Evolutionary conservation across 768 basidiomycete genomes (phyloP), one percentile per base, ranked within the genome.

Genomic region (Lactifluus piperatus): DNA sequence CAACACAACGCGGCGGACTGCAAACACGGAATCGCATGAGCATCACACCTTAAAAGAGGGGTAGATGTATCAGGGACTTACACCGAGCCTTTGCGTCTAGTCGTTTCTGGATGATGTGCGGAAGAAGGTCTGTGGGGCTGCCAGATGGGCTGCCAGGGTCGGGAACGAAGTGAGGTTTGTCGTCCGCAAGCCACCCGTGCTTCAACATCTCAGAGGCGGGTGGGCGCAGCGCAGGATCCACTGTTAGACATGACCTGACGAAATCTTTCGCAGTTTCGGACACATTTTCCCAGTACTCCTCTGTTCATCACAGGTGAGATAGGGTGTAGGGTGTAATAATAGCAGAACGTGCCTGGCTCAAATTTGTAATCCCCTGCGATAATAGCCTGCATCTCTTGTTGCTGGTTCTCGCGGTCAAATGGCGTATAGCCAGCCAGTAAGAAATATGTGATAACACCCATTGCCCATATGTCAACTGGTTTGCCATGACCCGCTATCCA

Each of bases 401-500:
- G 81, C 67, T 88, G 88, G 2, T 80, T 84, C 58, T 97, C 94
- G 26, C 92, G 84, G 71, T 98, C 94, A 70, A 99, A 99, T 1
- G 97, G 97, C 5, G 97, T 99, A 76, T 98, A 94, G 2, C 91
- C 88, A 52, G 85, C 85, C 27, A 97, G 85, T 4, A 97, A 76
- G 85, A 97, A 97, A 74, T 97, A 97, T 13, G 95, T 90, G 71
- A 99, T 94, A 50, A 99, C 95, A 39, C 95, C 95, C 83, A 98
- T 94, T 1, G 95, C 94, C 94, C 93, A 94, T 56, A 95, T 74
- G 67, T 95, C 95, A 18, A 97, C 94, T 9, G 94, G 94, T 73
- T 91, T 97, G 43, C 88, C 83, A 67, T 99, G 95, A 4, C 95
- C 95, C 56, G 85, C 88, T 89, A 68, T 30, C 54, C 45, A 27